These are phyloP conservation scores for Citrus sp. DNA, from an alignment of 345 rosid species.

Conservation along the genomic window DNA sequence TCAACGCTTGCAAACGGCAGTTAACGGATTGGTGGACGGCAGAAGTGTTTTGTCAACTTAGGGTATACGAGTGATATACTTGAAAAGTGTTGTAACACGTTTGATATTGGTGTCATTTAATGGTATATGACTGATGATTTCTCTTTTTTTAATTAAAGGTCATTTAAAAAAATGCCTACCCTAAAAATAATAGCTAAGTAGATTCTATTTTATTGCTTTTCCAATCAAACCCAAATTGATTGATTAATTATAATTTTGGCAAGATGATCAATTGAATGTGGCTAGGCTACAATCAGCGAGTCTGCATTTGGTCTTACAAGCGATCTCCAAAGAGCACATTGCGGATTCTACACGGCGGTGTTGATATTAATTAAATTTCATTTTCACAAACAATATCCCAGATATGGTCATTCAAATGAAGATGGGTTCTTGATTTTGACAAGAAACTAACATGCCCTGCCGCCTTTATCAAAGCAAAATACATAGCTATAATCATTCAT, in stretches of 20 bases:
- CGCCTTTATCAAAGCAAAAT: constrained; percentile 7
- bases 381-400: constrained; percentile 31
- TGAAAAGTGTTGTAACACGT: no score
- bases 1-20: no score
- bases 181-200: background rate
- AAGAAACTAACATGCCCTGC: constrained; percentile 55
- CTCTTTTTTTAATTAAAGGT: background rate
- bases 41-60: no score
- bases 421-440: constrained; percentile 60
- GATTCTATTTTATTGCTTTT: background rate
- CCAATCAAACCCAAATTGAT: background rate
- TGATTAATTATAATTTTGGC: background rate
- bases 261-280: background rate
- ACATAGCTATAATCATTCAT: background rate
- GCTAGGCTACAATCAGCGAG: background rate
- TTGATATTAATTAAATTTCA: constrained; percentile 18
- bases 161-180: background rate
- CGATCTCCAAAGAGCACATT: constrained; percentile 24
- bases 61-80: no score
- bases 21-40: no score
- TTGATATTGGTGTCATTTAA: no score
- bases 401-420: constrained; percentile 23
- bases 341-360: constrained; percentile 46
- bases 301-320: constrained; percentile 5
- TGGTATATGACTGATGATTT: no score